Evolutionary conservation across 768 basidiomycete species (phyloP).

Genomic region (Clitopilus passeckerianus): DNA sequence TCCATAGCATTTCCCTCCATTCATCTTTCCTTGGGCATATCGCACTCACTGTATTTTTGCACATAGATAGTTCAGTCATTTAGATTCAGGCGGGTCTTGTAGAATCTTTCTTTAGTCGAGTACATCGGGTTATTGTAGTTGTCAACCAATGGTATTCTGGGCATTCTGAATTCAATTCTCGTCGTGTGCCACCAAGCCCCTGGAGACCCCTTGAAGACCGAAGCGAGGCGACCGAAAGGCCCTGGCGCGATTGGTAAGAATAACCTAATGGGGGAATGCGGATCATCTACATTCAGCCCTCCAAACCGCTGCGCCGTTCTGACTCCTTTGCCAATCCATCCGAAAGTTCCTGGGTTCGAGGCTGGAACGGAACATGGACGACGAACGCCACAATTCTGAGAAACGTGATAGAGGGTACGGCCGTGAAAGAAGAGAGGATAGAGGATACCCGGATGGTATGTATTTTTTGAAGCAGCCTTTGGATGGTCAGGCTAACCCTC

Average conservation of each 20-base stretch:
- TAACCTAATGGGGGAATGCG: neutral
- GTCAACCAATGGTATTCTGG: neutral
- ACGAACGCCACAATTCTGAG: neutral
- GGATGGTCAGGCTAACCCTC: neutral
- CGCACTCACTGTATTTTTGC: neutral
- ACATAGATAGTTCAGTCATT: neutral
- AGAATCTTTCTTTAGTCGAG: neutral
- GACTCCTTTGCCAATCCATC: neutral
- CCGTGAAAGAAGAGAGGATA: neutral
- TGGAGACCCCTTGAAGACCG: neutral
- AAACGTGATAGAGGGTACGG: neutral
- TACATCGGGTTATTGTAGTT: neutral
- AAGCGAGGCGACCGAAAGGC: neutral
- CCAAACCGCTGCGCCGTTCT: neutral
- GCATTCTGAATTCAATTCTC: neutral
- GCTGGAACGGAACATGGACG: neutral
- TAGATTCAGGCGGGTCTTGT: neutral
- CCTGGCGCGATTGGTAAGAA: neutral
- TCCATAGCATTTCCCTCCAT: neutral
- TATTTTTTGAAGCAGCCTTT: neutral
- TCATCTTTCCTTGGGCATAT: neutral
- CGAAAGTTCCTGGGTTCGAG: neutral
- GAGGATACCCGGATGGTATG: neutral
- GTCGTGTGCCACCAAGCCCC: neutral
- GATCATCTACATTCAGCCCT: neutral